A percentile compares a stretch with the other conserved stretches of the same genome.
Conservation (phyloP, 2,329 filamentous ascomycete species). For the Atkinsonella texensis region DNA sequence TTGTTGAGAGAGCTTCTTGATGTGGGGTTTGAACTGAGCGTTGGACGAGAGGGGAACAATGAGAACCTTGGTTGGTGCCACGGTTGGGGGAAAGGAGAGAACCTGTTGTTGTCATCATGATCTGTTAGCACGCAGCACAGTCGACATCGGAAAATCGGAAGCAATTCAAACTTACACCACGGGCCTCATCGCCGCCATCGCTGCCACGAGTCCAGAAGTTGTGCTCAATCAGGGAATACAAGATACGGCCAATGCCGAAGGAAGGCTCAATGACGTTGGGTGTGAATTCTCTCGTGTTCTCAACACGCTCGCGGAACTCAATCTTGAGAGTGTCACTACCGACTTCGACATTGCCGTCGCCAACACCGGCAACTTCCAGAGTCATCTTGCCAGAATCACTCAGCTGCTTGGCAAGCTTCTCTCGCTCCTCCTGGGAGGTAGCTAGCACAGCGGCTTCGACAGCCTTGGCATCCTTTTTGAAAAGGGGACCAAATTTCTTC, state of each 20-base stretch:
- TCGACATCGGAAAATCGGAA: neutral
- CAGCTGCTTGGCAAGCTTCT: slow-evolving; percentile 65
- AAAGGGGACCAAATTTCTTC: slow-evolving; percentile 90
- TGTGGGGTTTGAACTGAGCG: slow-evolving; percentile 65
- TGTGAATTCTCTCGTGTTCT: slow-evolving; percentile 81
- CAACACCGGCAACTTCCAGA: slow-evolving; percentile 57
- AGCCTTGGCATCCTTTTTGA: slow-evolving; percentile 86
- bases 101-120: slow-evolving; percentile 25
- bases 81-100: slow-evolving; percentile 42
- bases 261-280: slow-evolving; percentile 96
- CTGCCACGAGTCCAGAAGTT: slow-evolving; percentile 76
- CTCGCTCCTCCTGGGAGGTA: slow-evolving; percentile 68
- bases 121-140: slow-evolving; percentile 8
- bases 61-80: slow-evolving; percentile 92
- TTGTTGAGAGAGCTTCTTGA: slow-evolving; percentile 59
- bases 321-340: slow-evolving; percentile 70
- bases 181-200: slow-evolving; percentile 56
- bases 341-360: slow-evolving; percentile 65
- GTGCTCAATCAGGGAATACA: slow-evolving; percentile 91
- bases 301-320: slow-evolving; percentile 68
- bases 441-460: slow-evolving; percentile 70
- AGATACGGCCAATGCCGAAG: slow-evolving; percentile 89
- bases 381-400: slow-evolving; percentile 61
- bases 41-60: slow-evolving; percentile 81
- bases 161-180: slow-evolving; percentile 53